These are phyloP conservation scores for Xylaria sp. DNA, from an alignment of 2,329 filamentous ascomycete genomes.

Conservation along the genomic window DNA sequence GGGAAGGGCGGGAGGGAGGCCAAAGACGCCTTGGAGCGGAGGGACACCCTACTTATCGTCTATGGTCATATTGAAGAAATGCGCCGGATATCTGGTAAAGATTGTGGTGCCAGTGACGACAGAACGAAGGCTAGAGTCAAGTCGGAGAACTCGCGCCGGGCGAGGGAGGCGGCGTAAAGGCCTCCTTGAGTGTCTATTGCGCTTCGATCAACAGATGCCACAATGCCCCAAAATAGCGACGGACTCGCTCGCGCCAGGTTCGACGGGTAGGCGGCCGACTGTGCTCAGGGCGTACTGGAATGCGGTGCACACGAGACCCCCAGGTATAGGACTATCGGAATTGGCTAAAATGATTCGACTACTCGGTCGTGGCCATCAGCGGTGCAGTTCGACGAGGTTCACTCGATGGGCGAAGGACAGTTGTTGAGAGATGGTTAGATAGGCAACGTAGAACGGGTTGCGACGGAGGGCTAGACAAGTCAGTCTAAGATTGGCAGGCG, in stretches of 20 bases:
- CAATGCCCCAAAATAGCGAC: conserved; percentile 42
- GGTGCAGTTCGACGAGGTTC: conserved; percentile 8
- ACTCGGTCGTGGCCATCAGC: conserved; percentile 30
- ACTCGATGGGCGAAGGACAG: conserved; percentile 25
- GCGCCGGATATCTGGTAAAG: conserved; percentile 28
- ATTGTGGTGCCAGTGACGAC: conserved; percentile 23
- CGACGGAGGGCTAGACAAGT: conserved; percentile 28
- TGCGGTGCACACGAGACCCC: neutral
- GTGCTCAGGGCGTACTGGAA: neutral
- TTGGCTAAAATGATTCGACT: conserved; percentile 24
- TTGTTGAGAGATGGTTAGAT: conserved; percentile 7
- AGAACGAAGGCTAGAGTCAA: conserved; percentile 28
- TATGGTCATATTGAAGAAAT: conserved; percentile 54
- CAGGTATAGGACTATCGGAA: conserved; percentile 4
- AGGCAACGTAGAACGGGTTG: conserved; percentile 21
- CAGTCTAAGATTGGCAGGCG: conserved; percentile 21
- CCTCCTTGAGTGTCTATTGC: conserved; percentile 41
- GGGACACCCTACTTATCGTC: conserved; percentile 58
- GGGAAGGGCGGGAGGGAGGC: neutral
- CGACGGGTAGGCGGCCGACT: conserved; percentile 19
- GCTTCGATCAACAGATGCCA: conserved; percentile 46
- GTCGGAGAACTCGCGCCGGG: conserved; percentile 47
- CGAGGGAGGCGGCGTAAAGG: conserved; percentile 42
- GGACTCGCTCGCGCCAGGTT: conserved; percentile 31
- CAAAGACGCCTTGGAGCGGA: conserved; percentile 28